Evolutionary conservation across 768 basidiomycete genomes (phyloP).

Genomic region (Hirschioporus abietinus): DNA sequence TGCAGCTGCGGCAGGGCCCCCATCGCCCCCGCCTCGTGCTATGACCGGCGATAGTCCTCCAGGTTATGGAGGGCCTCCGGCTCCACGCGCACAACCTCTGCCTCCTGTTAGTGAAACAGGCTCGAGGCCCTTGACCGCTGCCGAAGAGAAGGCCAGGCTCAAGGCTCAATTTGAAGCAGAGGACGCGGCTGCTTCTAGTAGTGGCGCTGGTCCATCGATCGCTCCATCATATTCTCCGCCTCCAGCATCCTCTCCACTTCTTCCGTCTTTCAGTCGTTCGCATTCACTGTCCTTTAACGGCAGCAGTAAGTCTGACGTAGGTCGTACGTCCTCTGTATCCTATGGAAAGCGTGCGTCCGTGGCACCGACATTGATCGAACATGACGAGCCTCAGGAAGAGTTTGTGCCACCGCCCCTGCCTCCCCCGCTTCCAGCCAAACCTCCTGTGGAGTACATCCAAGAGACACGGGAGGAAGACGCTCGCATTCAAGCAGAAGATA

Average conservation of each 20-base stretch:
- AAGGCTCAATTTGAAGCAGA: slow-evolving; percentile 59
- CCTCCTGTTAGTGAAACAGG: slow-evolving; percentile 23
- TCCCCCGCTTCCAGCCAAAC: slow-evolving; percentile 71
- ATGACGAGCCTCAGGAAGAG: not conserved
- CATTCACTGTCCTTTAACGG: slow-evolving; percentile 9
- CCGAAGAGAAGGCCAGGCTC: slow-evolving; percentile 74
- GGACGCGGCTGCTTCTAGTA: slow-evolving; percentile 23
- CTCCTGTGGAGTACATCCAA: slow-evolving; percentile 74
- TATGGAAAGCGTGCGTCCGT: slow-evolving; percentile 12
- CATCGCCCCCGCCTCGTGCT: slow-evolving; percentile 19
- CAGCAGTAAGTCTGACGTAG: slow-evolving; percentile 12
- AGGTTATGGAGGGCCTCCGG: slow-evolving; percentile 21
- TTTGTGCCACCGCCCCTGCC: slow-evolving; percentile 36
- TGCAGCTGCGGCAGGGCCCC: slow-evolving; percentile 36
- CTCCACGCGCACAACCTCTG: slow-evolving; percentile 26
- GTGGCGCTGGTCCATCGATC: slow-evolving; percentile 6
- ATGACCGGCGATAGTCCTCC: slow-evolving; percentile 12
- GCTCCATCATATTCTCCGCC: slow-evolving; percentile 3
- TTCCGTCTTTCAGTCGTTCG: not conserved
- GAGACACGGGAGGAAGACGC: slow-evolving; percentile 75
- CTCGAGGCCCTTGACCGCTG: slow-evolving; percentile 49
- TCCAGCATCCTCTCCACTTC: not conserved
- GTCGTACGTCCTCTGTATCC: slow-evolving; percentile 17
- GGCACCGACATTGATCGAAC: not conserved
- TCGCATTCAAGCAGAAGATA: slow-evolving; percentile 38